phyloP scores from a whole-genome alignment of 2,329 filamentous ascomycete genomes.

The Chrysosporium keratinophilum region DNA sequence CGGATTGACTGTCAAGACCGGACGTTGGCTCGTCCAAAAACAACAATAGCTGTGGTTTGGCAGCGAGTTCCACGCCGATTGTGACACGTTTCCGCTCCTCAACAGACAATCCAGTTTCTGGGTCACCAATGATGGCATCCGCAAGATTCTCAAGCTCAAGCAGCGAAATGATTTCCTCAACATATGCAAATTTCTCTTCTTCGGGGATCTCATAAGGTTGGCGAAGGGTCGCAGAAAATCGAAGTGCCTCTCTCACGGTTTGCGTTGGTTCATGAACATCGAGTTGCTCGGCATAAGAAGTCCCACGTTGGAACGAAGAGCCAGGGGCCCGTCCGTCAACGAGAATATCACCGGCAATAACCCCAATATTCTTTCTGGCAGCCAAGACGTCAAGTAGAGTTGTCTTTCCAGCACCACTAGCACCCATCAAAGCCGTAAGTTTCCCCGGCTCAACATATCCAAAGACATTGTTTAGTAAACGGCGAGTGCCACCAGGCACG shows the following conservation, averaged over 20 bases:
- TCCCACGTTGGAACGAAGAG: slow-evolving; percentile 69
- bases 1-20: slow-evolving; percentile 84
- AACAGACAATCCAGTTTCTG: slow-evolving; percentile 59
- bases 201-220: slow-evolving; percentile 65
- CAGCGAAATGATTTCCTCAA: slow-evolving; percentile 81
- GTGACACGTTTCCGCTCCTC: slow-evolving; percentile 70
- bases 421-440: slow-evolving; percentile 82
- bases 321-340: slow-evolving; percentile 65
- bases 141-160: slow-evolving; percentile 85
- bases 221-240: slow-evolving; percentile 74
- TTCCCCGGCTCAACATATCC: slow-evolving; percentile 92
- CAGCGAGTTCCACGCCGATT: slow-evolving; percentile 90
- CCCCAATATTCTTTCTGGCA: slow-evolving; percentile 76
- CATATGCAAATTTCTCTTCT: slow-evolving; percentile 73
- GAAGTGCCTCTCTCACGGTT: slow-evolving; percentile 78
- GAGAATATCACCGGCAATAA: slow-evolving; percentile 75
- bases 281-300: slow-evolving; percentile 69
- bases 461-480: slow-evolving; percentile 74
- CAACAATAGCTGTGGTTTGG: slow-evolving; percentile 76
- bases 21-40: slow-evolving; percentile 94
- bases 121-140: slow-evolving; percentile 81
- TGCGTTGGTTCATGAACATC: slow-evolving; percentile 77
- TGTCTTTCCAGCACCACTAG: slow-evolving; percentile 84
- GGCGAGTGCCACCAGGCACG: slow-evolving; percentile 66
- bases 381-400: slow-evolving; percentile 80